phyloP scores from a whole-genome alignment of 2,329 filamentous ascomycete genomes.

The Colletotrichum sp. region DNA sequence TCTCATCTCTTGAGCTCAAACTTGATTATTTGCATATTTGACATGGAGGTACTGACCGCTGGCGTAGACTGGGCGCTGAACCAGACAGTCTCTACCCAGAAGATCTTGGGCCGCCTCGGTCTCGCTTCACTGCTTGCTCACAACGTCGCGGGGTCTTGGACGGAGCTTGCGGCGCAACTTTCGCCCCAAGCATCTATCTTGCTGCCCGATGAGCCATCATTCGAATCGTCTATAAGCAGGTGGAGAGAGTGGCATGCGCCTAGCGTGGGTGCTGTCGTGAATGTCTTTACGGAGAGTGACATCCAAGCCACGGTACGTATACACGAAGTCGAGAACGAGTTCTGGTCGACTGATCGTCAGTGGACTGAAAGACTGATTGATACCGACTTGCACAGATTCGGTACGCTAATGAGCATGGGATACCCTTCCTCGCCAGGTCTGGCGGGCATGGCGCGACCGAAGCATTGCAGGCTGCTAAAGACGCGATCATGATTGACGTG shows the following conservation, averaged over 20 bases:
- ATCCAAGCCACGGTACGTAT: background rate
- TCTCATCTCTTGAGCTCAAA: background rate
- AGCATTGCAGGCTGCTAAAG: background rate
- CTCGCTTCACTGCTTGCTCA: background rate
- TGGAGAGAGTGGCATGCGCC: conserved; percentile 12
- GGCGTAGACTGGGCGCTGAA: conserved; percentile 2
- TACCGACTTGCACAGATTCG: background rate
- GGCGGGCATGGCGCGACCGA: conserved; percentile 22
- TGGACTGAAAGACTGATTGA: background rate
- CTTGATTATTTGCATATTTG: background rate
- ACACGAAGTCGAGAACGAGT: background rate
- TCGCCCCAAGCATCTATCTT: background rate
- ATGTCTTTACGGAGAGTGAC: conserved; percentile 1
- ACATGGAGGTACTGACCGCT: background rate
- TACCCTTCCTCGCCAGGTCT: conserved; percentile 12
- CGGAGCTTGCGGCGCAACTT: background rate
- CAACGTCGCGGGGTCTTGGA: background rate
- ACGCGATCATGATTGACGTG: conserved; percentile 27
- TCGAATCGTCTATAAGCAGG: background rate
- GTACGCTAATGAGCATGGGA: background rate
- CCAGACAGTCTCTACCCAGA: background rate
- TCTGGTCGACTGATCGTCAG: background rate
- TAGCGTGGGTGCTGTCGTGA: background rate
- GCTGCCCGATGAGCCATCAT: background rate
- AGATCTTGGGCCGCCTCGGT: background rate